Evolutionary conservation across 352 stramenopile species (phyloP), one percentile per base, ranked within the genome.

Genomic region (Albugo laibachii): DNA sequence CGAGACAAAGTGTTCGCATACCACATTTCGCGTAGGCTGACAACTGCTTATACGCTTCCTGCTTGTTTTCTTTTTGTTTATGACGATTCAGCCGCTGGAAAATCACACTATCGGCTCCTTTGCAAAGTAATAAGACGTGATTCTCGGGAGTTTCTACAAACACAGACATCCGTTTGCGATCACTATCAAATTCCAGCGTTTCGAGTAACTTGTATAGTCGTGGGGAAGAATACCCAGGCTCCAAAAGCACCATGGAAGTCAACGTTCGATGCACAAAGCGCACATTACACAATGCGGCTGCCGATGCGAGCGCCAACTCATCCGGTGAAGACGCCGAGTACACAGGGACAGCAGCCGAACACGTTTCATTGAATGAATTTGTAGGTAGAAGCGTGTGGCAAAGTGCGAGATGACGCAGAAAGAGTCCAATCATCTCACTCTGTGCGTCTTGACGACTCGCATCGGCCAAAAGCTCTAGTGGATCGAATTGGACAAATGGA

Each of bases 121-220:
- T 87, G 49, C 72, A 85, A 10, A 85, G 52, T 16, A 87, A 48
- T 41, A 76, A 56, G 31, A 87, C 73, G 13, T 64, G 55, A 16
- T 66, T 66, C 15, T 64, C 55, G 10, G 66, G 70, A 4, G 65
- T 71, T 48, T 94, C 69, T 13, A 98, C 64, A 34, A 99, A 72
- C 38, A 98, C 81, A 13, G 83, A 96, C 94, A 98, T 99, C 38
- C 95, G 66, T 60, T 99, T 99, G 31, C 95, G 71, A 48, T 96
- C 76, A 49, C 85, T 96, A 56, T 97, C 85, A 63, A 99, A 99
- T 56, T 97, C 93, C 41, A 98, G 91, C 4, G 97, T 62, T 18
- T 93, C 88, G 21, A 97, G 62, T 37, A 97, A 57, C 13, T 80
- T 69, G 72, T 92, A 98, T 5, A 73, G 73, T 38, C 50, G 57